Evolutionary conservation across 768 basidiomycete species (phyloP).

Genomic region (Agrocybe chaxingu): DNA sequence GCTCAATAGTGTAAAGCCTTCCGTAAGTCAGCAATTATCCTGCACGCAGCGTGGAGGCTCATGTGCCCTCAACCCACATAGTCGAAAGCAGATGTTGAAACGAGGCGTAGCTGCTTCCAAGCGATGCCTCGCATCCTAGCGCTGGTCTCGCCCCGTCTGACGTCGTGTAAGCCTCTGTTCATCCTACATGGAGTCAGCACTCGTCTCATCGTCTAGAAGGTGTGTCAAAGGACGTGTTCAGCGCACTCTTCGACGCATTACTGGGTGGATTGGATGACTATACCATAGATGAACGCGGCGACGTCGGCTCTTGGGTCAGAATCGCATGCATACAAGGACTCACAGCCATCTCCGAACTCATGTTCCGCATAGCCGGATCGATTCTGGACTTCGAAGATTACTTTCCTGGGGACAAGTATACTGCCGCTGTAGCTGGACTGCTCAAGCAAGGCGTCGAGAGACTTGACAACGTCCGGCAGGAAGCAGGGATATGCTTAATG

Average conservation of each 20-base stretch:
- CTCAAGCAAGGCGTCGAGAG: conserved; percentile 90
- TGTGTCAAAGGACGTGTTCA: conserved; percentile 41
- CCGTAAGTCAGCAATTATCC: conserved; percentile 35
- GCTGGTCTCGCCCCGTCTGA: conserved; percentile 39
- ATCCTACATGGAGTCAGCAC: conserved; percentile 2
- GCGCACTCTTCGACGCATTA: conserved; percentile 51
- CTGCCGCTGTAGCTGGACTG: conserved; percentile 57
- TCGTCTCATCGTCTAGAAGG: conserved; percentile 32
- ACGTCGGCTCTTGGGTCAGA: conserved; percentile 96
- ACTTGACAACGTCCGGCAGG: conserved; percentile 85
- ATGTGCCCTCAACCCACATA: conserved; percentile 8
- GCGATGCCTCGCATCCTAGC: conserved; percentile 49
- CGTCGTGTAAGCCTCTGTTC: conserved; percentile 38
- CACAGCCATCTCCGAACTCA: conserved; percentile 44
- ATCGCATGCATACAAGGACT: conserved; percentile 72
- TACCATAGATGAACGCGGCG: conserved; percentile 90
- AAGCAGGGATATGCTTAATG: conserved; percentile 63
- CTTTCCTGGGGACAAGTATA: conserved; percentile 57
- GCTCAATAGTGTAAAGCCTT: conserved; percentile 52
- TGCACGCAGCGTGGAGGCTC: not conserved
- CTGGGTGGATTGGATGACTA: conserved; percentile 86
- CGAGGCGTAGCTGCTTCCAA: conserved; percentile 35
- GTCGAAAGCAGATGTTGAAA: conserved; percentile 34
- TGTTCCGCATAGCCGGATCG: conserved; percentile 43
- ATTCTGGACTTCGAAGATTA: conserved; percentile 51